A percentile compares a stretch with the other conserved stretches of the same genome.
Conservation (phyloP, 345 rosid species). For the Reutealis trisperma region DNA sequence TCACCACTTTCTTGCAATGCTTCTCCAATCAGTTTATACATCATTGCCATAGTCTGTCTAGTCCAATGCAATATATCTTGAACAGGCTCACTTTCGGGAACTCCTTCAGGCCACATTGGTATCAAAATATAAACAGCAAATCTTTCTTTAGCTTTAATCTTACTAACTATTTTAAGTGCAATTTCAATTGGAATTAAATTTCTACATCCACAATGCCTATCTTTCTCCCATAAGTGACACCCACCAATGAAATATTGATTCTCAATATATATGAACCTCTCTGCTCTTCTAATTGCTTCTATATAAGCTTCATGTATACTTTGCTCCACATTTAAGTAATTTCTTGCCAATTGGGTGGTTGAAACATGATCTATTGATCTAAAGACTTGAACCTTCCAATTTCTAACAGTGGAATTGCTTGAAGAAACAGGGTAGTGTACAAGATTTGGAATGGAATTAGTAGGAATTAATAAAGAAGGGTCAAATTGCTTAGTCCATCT, state of each 20-base stretch:
- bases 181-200: constrained; percentile 86
- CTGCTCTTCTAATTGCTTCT: constrained; percentile 68
- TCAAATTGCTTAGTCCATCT: constrained; percentile 81
- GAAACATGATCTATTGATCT: constrained; percentile 74
- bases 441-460: constrained; percentile 43
- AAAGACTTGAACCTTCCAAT: constrained; percentile 81
- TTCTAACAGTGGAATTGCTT: constrained; percentile 34
- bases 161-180: constrained; percentile 64
- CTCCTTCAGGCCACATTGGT: constrained; percentile 98
- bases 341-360: constrained; percentile 47
- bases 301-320: constrained; percentile 84
- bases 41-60: constrained; percentile 77
- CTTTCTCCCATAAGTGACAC: constrained; percentile 70
- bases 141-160: constrained; percentile 61
- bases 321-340: constrained; percentile 46
- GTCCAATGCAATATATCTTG: constrained; percentile 94
- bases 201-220: constrained; percentile 60
- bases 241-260: constrained; percentile 91
- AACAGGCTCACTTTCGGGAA: constrained; percentile 74
- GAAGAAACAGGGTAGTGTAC: constrained; percentile 31
- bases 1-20: constrained; percentile 56
- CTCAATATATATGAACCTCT: constrained; percentile 83
- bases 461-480: constrained; percentile 51
- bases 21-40: constrained; percentile 71
- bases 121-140: constrained; percentile 77